Base-by-base conservation (phyloP, 23 red algal genomes). In the Chondrus crispus region DNA sequence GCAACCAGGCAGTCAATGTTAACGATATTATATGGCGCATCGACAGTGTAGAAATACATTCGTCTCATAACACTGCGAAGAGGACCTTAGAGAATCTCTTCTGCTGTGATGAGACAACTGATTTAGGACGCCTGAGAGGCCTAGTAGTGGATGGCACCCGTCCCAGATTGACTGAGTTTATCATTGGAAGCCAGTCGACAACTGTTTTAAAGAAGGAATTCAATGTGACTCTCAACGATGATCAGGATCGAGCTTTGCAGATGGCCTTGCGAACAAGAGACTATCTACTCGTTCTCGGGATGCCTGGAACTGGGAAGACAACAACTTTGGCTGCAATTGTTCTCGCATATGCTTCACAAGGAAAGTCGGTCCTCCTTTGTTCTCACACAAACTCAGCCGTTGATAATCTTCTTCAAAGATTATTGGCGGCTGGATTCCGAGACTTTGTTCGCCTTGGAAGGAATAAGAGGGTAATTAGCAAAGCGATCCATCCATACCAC, bases 251-350 rank as follows among this genome's bases (percentile, higher is more conserved):
- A 50, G 93, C 85, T 24, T 57, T 68, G 28, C 18, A 81, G 30
- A 62, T 80, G 44, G 62, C 82, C 12, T 36, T 84, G 64, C 12
- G 47, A 5, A 48, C 90, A 0, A 63, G 46, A 8, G 95, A 97
- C 53, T 98, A 95, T 79, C 62, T 80, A 18, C 91, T 98, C 43
- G 64, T 98, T 43, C 93, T 91, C 48, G 96, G 96, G 2, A 92
- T 93, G 80, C 96, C 96, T 9, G 96, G 96, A 2, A 95, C 96
- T 3, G 96, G 96, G 24, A 98, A 98, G 50, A 98, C 96, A 13
- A 89, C 93, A 41, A 84, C 80, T 24, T 72, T 98, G 8, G 93
- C 91, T 10, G 64, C 85, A 33, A 78, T 95, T 26, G 73, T 98
- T 69, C 37, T 68, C 43, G 66, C 80, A 28, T 66, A 63, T 68